Evolutionary conservation across 768 basidiomycete species (phyloP).

Genomic region (Pisolithus albus): DNA sequence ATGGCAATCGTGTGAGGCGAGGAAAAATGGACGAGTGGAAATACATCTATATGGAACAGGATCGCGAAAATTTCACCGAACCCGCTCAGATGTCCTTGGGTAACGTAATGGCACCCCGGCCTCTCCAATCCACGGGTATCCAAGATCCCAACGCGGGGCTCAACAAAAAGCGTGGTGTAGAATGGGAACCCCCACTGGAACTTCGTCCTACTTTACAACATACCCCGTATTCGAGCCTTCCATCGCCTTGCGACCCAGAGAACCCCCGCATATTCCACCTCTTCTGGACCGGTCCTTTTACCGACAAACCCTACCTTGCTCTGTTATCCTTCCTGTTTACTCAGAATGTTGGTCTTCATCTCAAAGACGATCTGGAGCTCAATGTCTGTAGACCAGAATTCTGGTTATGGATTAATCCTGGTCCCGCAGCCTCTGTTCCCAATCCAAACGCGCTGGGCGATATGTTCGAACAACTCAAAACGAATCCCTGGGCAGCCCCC

Average conservation of each 20-base stretch:
- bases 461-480: slow-evolving; percentile 76
- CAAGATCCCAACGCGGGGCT: slow-evolving; percentile 50
- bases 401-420: slow-evolving; percentile 98
- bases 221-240: slow-evolving; percentile 49
- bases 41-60: slow-evolving; percentile 77
- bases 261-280: slow-evolving; percentile 92
- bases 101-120: slow-evolving; percentile 26
- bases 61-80: slow-evolving; percentile 34
- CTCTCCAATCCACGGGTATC: slow-evolving; percentile 22
- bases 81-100: slow-evolving; percentile 26
- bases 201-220: slow-evolving; percentile 48
- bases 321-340: slow-evolving; percentile 93
- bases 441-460: slow-evolving; percentile 74
- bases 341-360: slow-evolving; percentile 83
- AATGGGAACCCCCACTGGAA: slow-evolving; percentile 50
- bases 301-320: slow-evolving; percentile 96
- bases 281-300: slow-evolving; percentile 99
- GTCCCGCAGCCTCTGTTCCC: slow-evolving; percentile 86
- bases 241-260: slow-evolving; percentile 71
- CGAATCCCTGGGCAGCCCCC: slow-evolving; percentile 91
- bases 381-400: slow-evolving; percentile 79
- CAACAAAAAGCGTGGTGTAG: slow-evolving; percentile 49
- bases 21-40: slow-evolving; percentile 79
- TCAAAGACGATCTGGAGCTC: slow-evolving; percentile 38
- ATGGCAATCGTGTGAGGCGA: slow-evolving; percentile 64